These are phyloP conservation scores for Fusarium humuli DNA, from an alignment of 2,329 filamentous ascomycete genomes.

Conservation along the genomic window DNA sequence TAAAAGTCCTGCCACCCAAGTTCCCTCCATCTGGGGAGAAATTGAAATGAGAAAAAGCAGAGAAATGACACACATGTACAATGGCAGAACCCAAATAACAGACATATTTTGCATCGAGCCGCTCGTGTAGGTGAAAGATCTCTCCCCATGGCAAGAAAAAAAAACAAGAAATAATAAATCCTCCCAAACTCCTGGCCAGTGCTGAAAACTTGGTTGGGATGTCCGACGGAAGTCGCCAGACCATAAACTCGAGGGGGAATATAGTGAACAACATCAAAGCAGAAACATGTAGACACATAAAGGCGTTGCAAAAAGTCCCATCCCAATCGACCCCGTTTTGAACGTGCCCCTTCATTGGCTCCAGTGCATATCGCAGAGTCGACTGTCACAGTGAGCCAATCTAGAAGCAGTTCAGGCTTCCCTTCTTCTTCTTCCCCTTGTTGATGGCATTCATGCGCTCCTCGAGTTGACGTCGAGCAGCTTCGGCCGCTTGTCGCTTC, in stretches of 20 bases:
- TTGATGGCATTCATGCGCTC: slow-evolving; percentile 94
- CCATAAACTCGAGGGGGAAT: slow-evolving; percentile 45
- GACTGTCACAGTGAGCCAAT: slow-evolving; percentile 43
- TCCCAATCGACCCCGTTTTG: slow-evolving; percentile 26
- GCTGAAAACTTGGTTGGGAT: slow-evolving; percentile 41
- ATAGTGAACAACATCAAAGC: slow-evolving; percentile 43
- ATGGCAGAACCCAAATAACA: slow-evolving; percentile 32
- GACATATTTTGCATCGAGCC: slow-evolving; percentile 42
- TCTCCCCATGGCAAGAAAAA: slow-evolving; percentile 22
- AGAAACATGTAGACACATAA: slow-evolving; percentile 45
- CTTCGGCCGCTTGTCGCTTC: slow-evolving; percentile 90
- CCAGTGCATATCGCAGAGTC: slow-evolving; percentile 15
- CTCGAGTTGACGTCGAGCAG: slow-evolving; percentile 88
- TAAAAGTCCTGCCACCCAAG: slow-evolving; percentile 30
- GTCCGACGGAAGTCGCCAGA: slow-evolving; percentile 30
- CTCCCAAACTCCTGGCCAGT: slow-evolving; percentile 50
- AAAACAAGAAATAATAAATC: slow-evolving; percentile 29
- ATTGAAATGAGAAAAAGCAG: slow-evolving; percentile 27
- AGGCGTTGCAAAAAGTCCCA: slow-evolving; percentile 31
- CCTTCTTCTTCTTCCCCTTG: slow-evolving; percentile 93
- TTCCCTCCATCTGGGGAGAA: slow-evolving; percentile 22
- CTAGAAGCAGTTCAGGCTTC: slow-evolving; percentile 97
- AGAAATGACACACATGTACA: slow-evolving; percentile 38
- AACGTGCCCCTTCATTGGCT: slow-evolving; percentile 22
- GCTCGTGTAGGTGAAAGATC: slow-evolving; percentile 46